Conservation (phyloP, 2,329 filamentous ascomycete species). For the Lecanoromycetidae sp. region DNA sequence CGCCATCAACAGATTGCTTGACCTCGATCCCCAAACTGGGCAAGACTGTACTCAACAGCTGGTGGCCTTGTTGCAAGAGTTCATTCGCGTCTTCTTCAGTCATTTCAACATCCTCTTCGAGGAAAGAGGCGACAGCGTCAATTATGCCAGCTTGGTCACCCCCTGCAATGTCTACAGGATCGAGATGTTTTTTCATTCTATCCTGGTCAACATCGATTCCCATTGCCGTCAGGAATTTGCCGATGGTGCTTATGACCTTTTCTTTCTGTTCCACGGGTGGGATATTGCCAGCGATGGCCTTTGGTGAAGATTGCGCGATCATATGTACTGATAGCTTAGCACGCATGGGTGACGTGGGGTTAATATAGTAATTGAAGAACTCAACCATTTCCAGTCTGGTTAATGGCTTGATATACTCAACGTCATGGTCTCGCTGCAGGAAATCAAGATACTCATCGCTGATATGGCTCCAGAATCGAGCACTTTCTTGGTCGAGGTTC, state of each 20-base stretch:
- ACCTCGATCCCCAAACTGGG: constrained; percentile 35
- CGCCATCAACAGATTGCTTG: constrained; percentile 26
- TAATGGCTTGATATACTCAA: constrained; percentile 57
- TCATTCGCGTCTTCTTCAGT: constrained; percentile 37
- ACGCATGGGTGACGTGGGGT: constrained; percentile 57
- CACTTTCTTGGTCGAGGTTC: constrained; percentile 76
- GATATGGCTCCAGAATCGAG: constrained; percentile 74
- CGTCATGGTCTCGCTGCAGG: constrained; percentile 67
- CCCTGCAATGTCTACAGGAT: constrained; percentile 33
- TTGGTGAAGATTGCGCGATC: constrained; percentile 51
- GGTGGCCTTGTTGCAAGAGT: constrained; percentile 39
- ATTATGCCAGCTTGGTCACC: constrained; percentile 40
- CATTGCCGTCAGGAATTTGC: constrained; percentile 36
- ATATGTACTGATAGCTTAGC: constrained; percentile 81
- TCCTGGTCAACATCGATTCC: constrained; percentile 33
- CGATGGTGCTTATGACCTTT: constrained; percentile 32
- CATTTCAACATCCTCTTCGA: constrained; percentile 38
- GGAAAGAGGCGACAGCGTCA: constrained; percentile 39
- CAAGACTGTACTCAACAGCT: constrained; percentile 35
- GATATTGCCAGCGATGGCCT: constrained; percentile 27
- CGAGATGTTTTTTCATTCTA: constrained; percentile 33
- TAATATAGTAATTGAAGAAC: constrained; percentile 67
- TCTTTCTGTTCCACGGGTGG: constrained; percentile 33
- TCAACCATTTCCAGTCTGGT: constrained; percentile 68
- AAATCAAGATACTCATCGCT: constrained; percentile 82